Percentiles rank a stretch among this genome's conserved stretches.
phyloP scores from a whole-genome alignment of 345 rosid species.

The Syzygium aromaticum region DNA sequence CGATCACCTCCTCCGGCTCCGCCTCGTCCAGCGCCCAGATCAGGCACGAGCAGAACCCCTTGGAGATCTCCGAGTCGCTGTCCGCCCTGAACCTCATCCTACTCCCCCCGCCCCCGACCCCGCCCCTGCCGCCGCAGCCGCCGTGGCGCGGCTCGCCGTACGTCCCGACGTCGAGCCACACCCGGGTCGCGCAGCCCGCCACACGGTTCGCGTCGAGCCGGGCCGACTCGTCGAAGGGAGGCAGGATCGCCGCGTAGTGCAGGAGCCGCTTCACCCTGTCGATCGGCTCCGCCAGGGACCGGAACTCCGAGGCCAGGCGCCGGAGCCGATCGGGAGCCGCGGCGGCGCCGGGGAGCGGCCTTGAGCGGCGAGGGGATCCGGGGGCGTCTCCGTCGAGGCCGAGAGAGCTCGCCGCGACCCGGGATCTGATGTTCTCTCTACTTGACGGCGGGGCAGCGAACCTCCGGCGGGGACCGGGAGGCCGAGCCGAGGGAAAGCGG shows the following conservation, averaged over 20 bases:
- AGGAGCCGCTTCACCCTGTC: constrained; percentile 78
- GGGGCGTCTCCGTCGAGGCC: background rate
- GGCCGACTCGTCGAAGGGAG: constrained; percentile 56
- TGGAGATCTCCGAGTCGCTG: constrained; percentile 87
- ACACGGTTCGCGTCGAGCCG: constrained; percentile 54
- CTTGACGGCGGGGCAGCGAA: background rate
- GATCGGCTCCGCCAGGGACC: constrained; percentile 52
- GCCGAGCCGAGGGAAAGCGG: background rate
- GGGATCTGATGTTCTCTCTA: background rate
- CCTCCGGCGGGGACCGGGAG: background rate
- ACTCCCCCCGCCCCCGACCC: too few relatives aligned
- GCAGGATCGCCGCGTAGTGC: constrained; percentile 52
- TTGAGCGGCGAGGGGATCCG: background rate
- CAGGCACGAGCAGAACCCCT: constrained; percentile 70
- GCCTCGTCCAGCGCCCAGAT: constrained; percentile 77
- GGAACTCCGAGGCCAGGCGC: constrained; percentile 47
- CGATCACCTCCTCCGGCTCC: constrained; percentile 62
- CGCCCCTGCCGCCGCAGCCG: background rate
- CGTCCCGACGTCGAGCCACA: constrained; percentile 57
- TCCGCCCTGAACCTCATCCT: constrained; percentile 64
- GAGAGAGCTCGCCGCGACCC: background rate
- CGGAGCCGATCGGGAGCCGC: constrained; percentile 28
- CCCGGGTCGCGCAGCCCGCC: constrained; percentile 79
- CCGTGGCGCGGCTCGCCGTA: constrained; percentile 13
- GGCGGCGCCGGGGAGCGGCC: background rate